Evolutionary conservation across 805 yeast species (phyloP).

Genomic region (Suhomyces prunicola): DNA sequence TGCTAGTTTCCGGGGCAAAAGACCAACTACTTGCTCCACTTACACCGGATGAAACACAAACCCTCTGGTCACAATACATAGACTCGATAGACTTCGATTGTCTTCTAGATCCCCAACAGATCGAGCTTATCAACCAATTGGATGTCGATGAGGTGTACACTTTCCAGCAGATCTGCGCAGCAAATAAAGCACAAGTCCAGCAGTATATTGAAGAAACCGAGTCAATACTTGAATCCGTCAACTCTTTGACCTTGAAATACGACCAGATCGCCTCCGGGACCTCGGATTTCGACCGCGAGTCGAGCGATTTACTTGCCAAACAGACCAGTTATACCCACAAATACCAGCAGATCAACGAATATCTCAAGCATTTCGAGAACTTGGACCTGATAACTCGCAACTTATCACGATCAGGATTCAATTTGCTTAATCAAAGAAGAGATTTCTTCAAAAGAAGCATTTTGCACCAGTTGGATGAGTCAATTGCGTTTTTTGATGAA

Average conservation of each 20-base stretch:
- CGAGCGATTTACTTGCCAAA: slow-evolving; percentile 48
- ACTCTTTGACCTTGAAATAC: slow-evolving; percentile 49
- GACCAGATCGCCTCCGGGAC: slow-evolving; percentile 62
- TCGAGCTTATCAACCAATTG: slow-evolving; percentile 36
- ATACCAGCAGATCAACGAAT: slow-evolving; percentile 42
- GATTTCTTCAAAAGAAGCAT: slow-evolving; percentile 42
- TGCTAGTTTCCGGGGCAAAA: not conserved
- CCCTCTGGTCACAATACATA: slow-evolving; percentile 30
- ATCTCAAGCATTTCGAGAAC: slow-evolving; percentile 62
- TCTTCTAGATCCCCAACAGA: slow-evolving; percentile 39
- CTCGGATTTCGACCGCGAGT: slow-evolving; percentile 55
- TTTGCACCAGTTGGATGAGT: slow-evolving; percentile 59
- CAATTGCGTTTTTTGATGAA: slow-evolving; percentile 56
- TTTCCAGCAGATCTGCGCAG: slow-evolving; percentile 33
- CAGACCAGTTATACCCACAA: slow-evolving; percentile 42
- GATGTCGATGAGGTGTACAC: slow-evolving; percentile 30
- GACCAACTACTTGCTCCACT: slow-evolving; percentile 28
- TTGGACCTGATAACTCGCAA: slow-evolving; percentile 67
- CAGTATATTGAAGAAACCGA: slow-evolving; percentile 46
- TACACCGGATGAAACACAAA: slow-evolving; percentile 32
- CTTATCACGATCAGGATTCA: slow-evolving; percentile 66
- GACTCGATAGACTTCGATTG: slow-evolving; percentile 42
- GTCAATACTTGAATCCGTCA: slow-evolving; percentile 42
- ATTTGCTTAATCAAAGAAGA: slow-evolving; percentile 52
- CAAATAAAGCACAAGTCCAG: slow-evolving; percentile 19